Conservation (phyloP, 495 filamentous ascomycete genomes). For the Aspergillus baeticus region DNA sequence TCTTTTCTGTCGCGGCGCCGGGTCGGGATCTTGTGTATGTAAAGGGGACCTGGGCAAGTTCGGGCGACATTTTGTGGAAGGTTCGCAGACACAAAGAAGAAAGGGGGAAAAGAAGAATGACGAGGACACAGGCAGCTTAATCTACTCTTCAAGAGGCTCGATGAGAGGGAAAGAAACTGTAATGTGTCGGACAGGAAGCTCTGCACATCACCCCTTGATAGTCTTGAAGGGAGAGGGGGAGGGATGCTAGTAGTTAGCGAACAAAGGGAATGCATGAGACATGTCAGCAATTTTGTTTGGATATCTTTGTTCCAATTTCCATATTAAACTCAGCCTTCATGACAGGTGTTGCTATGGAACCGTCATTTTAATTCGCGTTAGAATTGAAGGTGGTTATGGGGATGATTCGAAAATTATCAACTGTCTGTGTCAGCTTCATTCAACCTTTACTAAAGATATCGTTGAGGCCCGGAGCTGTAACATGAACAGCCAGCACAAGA, state of each 20-base stretch:
- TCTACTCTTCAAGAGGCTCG: background rate
- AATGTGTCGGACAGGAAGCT: background rate
- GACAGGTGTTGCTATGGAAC: background rate
- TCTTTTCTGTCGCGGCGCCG: slow-evolving; percentile 51
- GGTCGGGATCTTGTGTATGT: slow-evolving; percentile 46
- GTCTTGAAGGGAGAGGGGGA: background rate
- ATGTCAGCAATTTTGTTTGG: background rate
- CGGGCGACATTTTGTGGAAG: slow-evolving; percentile 51
- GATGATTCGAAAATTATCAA: background rate
- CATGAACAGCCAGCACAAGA: no score
- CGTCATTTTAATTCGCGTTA: background rate
- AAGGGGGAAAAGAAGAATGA: background rate
- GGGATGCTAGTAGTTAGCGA: background rate
- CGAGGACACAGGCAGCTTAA: background rate
- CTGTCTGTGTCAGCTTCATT: no score
- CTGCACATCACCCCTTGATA: slow-evolving; percentile 7
- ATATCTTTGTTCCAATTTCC: background rate
- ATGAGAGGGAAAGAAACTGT: background rate
- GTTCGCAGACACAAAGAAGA: background rate
- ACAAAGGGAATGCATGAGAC: slow-evolving; percentile 8
- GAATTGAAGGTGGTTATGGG: background rate
- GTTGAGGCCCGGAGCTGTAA: no score
- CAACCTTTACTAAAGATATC: no score
- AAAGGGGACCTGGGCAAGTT: slow-evolving; percentile 59
- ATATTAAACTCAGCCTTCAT: background rate